Conservation (phyloP, 2,329 filamentous ascomycete genomes). For the Calonectria naviculata region DNA sequence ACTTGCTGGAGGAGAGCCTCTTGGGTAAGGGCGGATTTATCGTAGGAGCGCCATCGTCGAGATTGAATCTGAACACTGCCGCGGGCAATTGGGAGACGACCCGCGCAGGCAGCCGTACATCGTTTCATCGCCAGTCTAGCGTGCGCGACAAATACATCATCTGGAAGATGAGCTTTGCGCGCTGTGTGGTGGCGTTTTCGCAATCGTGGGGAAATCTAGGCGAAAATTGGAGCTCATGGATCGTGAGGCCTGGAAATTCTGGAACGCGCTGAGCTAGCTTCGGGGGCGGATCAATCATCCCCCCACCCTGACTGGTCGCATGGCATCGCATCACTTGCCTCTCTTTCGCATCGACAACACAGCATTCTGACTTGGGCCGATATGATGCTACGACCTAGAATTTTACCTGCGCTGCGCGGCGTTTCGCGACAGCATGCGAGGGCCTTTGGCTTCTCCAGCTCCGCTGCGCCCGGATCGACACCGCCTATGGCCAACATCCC, state of each 20-base stretch:
- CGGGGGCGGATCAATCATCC: constrained; percentile 27
- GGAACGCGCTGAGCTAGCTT: constrained; percentile 30
- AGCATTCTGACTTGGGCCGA: neutral
- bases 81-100: constrained; percentile 15
- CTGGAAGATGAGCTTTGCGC: neutral
- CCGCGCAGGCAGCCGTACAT: constrained; percentile 33
- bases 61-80: constrained; percentile 17
- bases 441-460: constrained; percentile 55
- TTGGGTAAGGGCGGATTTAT: constrained; percentile 41
- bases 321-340: constrained; percentile 13
- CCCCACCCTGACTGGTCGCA: constrained; percentile 38
- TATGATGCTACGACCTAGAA: constrained; percentile 46
- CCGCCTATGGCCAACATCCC: constrained; percentile 58
- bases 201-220: neutral
- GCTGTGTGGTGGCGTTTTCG: neutral
- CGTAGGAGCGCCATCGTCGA: constrained; percentile 48
- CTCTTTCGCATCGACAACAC: constrained; percentile 7
- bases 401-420: constrained; percentile 46
- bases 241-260: constrained; percentile 29
- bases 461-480: constrained; percentile 35
- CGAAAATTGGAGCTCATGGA: constrained; percentile 23
- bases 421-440: constrained; percentile 50
- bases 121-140: constrained; percentile 40
- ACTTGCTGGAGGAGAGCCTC: constrained; percentile 46
- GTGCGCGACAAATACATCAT: constrained; percentile 32